These are phyloP conservation scores for Colletotrichum aenigma DNA, from an alignment of 2,329 filamentous ascomycete species.

Conservation along the genomic window DNA sequence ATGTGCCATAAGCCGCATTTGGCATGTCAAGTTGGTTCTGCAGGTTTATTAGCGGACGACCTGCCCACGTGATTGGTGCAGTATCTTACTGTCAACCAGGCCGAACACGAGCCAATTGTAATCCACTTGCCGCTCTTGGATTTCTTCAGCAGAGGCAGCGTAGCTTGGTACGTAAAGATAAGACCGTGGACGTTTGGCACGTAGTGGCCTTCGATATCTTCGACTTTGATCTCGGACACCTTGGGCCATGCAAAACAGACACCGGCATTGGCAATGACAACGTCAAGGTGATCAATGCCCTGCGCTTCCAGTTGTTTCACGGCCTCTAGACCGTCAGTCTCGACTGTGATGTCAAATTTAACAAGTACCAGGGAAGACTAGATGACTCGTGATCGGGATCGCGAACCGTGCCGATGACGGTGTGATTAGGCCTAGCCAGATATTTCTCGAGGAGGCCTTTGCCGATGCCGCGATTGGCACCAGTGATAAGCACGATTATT, in stretches of 20 bases:
- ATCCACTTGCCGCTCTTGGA: conserved; percentile 10
- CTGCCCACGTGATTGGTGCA: not conserved
- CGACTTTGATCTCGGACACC: conserved; percentile 34
- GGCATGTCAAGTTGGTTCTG: not conserved
- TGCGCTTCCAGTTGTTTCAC: conserved; percentile 32
- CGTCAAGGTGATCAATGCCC: conserved; percentile 47
- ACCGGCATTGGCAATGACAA: conserved; percentile 58
- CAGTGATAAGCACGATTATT: conserved; percentile 34
- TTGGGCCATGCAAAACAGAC: conserved; percentile 35
- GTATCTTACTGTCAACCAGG: not conserved
- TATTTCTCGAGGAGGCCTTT: conserved; percentile 35
- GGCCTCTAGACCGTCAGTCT: conserved; percentile 35
- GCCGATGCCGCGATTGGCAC: conserved; percentile 42
- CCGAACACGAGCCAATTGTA: not conserved
- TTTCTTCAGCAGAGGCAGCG: conserved; percentile 39
- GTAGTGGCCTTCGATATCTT: conserved; percentile 40
- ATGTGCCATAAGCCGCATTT: not conserved
- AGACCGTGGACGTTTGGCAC: conserved; percentile 34
- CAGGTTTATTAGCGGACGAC: not conserved
- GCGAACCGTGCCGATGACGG: conserved; percentile 42
- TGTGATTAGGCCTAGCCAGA: conserved; percentile 60
- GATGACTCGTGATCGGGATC: conserved; percentile 29
- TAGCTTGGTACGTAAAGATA: conserved; percentile 49
- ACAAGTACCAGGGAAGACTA: conserved; percentile 41
- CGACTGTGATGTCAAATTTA: conserved; percentile 41